Conservation (phyloP, 225 moss, liverwort and hornwort species). For the Thuidium tamariscinum region DNA sequence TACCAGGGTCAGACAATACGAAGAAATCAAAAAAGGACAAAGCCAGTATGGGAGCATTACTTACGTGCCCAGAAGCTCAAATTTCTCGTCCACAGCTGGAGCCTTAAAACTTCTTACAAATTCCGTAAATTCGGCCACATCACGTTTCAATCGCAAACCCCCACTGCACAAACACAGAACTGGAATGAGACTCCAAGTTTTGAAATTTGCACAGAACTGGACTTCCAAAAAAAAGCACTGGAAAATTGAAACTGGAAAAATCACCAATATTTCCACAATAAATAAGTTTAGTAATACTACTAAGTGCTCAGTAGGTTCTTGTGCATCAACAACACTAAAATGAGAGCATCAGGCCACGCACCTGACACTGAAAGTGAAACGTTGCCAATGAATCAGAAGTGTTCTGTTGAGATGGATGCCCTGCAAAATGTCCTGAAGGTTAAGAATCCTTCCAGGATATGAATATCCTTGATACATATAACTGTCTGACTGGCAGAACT, state of each 20-base stretch:
- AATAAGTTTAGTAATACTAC: neutral
- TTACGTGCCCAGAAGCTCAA: constrained; percentile 85
- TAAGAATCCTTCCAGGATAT: neutral
- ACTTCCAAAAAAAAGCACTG: neutral
- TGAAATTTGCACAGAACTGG: neutral
- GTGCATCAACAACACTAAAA: neutral
- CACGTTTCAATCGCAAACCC: constrained; percentile 78
- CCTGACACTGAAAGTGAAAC: constrained; percentile 80
- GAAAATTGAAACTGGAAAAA: neutral
- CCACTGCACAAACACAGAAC: constrained; percentile 39
- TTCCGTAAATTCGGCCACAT: constrained; percentile 65
- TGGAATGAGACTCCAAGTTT: neutral
- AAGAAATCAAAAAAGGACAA: neutral
- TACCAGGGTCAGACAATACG: neutral
- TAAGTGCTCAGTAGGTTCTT: neutral
- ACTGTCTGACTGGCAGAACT: neutral
- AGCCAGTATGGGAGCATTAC: neutral
- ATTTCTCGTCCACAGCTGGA: constrained; percentile 86
- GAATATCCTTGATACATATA: neutral
- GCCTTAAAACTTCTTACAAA: constrained; percentile 87
- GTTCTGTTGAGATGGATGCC: constrained; percentile 65
- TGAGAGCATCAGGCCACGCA: constrained; percentile 3
- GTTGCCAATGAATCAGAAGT: constrained; percentile 68
- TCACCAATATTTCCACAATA: neutral
- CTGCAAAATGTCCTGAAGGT: constrained; percentile 24